Evolutionary conservation across 441 rosid genomes (phyloP), one percentile per base, ranked within the genome.

Genomic region (Dalechampia spathulata): DNA sequence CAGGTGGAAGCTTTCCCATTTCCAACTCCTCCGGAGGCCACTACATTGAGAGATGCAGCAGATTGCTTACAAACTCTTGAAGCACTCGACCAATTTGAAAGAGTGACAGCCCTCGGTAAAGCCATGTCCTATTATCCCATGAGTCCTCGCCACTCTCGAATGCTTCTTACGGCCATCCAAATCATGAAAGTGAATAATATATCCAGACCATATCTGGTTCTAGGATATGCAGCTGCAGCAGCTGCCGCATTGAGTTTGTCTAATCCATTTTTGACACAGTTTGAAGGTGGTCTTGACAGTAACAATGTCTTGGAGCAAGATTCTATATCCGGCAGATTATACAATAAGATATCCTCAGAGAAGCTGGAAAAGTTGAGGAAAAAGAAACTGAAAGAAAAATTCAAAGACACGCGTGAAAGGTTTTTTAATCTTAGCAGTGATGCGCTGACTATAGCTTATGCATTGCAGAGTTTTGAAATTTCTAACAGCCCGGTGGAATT

Each of bases 61-160:
- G 57, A 66, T 34, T 84, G 96, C 66, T 67, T 92, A 69, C 76
- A 74, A 75, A 75, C 76, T 52, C 82, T 92, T 61, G 85, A 80
- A 77, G 95, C 96, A 49, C 88, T 92, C 2, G 83, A 84, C 60
- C 38, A 54, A 66, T 60, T 52, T 16, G 86, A 86, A 60, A 71
- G 70, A 70, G 64, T 86, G 76, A 92, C 91, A 9, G 41, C 87
- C 34, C 65, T 88, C 53, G 98, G 98, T 39, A 92, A 71, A 58
- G 91, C 91, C 51, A 88, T 92, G 96, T 78, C 90, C 68, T 64
- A 70, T 67, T 92, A 78, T 63, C 94, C 96, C 15, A 83, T 89
- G 89, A 84, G 86, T 66, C 98, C 98, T 58, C 90, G 84, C 38
- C 95, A 86, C 67, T 86, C 98, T 53, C 76, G 96, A 52, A 84